Evolutionary conservation across 371 early-diverging fungal genomes (phyloP).

Genomic region (Mucor plumbeus): DNA sequence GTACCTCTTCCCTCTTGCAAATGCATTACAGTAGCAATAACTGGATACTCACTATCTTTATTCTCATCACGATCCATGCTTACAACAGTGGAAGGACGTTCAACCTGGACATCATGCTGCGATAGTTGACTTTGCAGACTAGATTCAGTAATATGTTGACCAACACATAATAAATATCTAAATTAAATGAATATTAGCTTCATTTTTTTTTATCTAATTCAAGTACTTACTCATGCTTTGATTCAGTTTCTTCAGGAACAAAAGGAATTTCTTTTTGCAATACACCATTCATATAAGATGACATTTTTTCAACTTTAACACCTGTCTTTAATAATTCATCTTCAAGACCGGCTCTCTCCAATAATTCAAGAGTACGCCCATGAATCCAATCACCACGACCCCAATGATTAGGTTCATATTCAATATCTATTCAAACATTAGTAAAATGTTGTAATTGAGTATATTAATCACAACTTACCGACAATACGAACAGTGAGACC

Average conservation of each 20-base stretch:
- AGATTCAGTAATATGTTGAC: constrained; percentile 53
- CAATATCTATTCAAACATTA: constrained; percentile 32
- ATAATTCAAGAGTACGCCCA: constrained; percentile 48
- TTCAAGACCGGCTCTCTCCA: constrained; percentile 41
- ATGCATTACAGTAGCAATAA: constrained; percentile 45
- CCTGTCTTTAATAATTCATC: constrained; percentile 45
- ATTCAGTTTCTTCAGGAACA: constrained; percentile 50
- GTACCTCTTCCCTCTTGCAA: constrained; percentile 35
- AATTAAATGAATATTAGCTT: background rate
- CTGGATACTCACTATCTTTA: constrained; percentile 28
- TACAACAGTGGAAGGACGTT: constrained; percentile 47
- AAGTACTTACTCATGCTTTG: constrained; percentile 47
- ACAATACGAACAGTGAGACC: constrained; percentile 45
- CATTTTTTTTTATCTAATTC: background rate
- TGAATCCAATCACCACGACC: constrained; percentile 57
- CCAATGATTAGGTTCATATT: constrained; percentile 55
- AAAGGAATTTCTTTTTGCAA: constrained; percentile 43
- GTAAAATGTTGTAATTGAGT: background rate
- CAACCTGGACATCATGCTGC: constrained; percentile 42
- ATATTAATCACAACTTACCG: constrained; percentile 24
- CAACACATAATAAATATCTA: constrained; percentile 51
- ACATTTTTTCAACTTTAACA: constrained; percentile 47
- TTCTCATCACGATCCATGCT: constrained; percentile 22
- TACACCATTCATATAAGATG: constrained; percentile 42
- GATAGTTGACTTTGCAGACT: constrained; percentile 42